Evolutionary conservation across 148 eudicot genomes (phyloP), one percentile per base, ranked within the genome.

Genomic region (Rhododendron molle): DNA sequence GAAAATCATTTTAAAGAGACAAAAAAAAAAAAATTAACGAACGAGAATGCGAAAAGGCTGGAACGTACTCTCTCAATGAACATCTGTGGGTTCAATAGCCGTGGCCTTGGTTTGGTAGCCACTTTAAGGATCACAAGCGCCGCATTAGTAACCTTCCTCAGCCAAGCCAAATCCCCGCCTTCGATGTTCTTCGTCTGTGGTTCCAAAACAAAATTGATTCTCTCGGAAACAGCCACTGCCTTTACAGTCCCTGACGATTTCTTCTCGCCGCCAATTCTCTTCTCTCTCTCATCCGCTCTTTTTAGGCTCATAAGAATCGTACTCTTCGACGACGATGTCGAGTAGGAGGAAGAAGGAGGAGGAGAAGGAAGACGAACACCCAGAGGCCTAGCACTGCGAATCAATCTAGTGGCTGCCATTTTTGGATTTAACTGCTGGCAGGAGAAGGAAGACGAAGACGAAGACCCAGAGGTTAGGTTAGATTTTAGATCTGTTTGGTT

Each of bases 21-120:
- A 1, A 32, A 32, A 32, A 32, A 32, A 4, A 16, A 54, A 16
- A 5, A 54, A 54, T 3, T 54, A 54, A 4, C 21, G 60, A 54
- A 54, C 21, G 60, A 54, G 23, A 54, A 54, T 54, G 6, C 1
- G 6, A 44, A 26, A 79, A n/a, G 32, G 36, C 0, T 18, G 13
- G 8, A 69, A 43, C 43, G 7, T 86, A 92, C 92, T 84, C 88
- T 90, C 81, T 90, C 92, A 1, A 92, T 79, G 60, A 88, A n/a
- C 88, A 88, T 90, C 84, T 92, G 89, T 4, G 90, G 34, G 77
- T 83, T 20, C 1, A 88, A 86, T 13, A 34, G 80, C 91, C 90
- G 87, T 0, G 84, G 74, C 86, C 88, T 86, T 43, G 54, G 52
- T 78, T 80, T 83, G 20, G 65, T 76, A 50, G 77, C 54, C 52